phyloP scores from a whole-genome alignment of 1,284 basidiomycete genomes.

The Gymnopus androsaceus region DNA sequence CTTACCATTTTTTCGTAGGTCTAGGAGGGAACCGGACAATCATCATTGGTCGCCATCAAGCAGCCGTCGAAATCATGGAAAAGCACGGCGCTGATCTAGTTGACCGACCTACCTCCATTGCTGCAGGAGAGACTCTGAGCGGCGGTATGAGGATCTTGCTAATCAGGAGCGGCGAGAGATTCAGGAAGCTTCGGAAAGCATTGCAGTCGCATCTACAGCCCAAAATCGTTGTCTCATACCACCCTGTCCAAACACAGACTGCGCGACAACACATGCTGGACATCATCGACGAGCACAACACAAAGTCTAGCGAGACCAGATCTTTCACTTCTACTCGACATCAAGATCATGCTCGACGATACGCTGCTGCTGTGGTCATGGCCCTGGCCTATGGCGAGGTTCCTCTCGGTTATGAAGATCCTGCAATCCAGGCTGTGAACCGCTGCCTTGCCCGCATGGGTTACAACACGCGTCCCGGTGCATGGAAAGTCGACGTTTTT shows the following conservation, averaged over 20 bases:
- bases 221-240: constrained; percentile 32
- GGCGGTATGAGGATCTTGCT: constrained; percentile 26
- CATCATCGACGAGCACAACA: constrained; percentile 30
- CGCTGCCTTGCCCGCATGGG: constrained; percentile 50
- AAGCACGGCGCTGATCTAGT: constrained; percentile 31
- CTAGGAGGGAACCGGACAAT: constrained; percentile 29
- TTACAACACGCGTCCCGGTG: constrained; percentile 52
- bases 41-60: constrained; percentile 45
- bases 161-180: constrained; percentile 24
- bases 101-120: constrained; percentile 33
- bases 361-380: constrained; percentile 64
- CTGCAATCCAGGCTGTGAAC: constrained; percentile 56
- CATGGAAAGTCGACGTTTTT: constrained; percentile 59
- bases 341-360: constrained; percentile 37
- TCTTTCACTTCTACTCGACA: constrained; percentile 32
- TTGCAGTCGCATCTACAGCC: constrained; percentile 41
- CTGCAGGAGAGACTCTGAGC: constrained; percentile 30
- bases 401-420: constrained; percentile 53
- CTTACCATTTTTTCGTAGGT: background rate
- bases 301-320: background rate
- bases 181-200: constrained; percentile 31
- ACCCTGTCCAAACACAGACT: constrained; percentile 34
- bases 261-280: constrained; percentile 41
- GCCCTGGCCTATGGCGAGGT: constrained; percentile 66
- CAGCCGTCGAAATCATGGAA: constrained; percentile 42